phyloP scores from a whole-genome alignment of 164 flowering plant genomes.

The Aristolochia contorta region DNA sequence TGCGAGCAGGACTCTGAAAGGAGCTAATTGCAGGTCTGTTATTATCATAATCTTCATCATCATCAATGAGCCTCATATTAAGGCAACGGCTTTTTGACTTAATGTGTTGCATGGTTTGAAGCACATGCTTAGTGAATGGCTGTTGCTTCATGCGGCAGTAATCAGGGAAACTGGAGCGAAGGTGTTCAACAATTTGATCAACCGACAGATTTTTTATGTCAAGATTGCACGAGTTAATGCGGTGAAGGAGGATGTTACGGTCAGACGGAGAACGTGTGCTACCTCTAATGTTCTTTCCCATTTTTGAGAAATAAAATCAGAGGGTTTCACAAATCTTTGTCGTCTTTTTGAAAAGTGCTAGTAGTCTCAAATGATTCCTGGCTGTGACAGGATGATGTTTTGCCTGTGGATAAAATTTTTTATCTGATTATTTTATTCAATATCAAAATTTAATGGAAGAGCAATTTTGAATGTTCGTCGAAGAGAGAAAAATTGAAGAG shows the following conservation, averaged over 20 bases:
- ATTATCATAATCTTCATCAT: constrained; percentile 13
- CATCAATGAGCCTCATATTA: neutral
- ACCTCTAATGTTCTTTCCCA: constrained; percentile 12
- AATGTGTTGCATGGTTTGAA: constrained; percentile 13
- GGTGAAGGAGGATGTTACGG: constrained; percentile 16
- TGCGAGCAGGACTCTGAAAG: constrained; percentile 9
- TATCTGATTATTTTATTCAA: no score
- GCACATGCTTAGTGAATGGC: constrained; percentile 26
- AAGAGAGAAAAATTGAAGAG: no score
- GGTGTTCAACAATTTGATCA: constrained; percentile 42
- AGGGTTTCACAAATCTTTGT: no score
- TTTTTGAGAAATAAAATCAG: neutral
- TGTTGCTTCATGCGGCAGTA: constrained; percentile 30
- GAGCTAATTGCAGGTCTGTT: constrained; percentile 2
- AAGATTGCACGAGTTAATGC: constrained; percentile 25
- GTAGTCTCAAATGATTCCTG: no score
- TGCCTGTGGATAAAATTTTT: no score
- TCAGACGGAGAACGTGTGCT: constrained; percentile 3
- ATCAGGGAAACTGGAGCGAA: constrained; percentile 34
- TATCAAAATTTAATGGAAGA: no score
- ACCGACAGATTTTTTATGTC: constrained; percentile 6
- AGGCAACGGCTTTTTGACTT: constrained; percentile 5
- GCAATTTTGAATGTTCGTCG: no score
- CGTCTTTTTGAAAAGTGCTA: no score
- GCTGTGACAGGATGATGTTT: no score